Evolutionary conservation across 1,284 basidiomycete genomes (phyloP).

Genomic region (Fomitopsis betulina): DNA sequence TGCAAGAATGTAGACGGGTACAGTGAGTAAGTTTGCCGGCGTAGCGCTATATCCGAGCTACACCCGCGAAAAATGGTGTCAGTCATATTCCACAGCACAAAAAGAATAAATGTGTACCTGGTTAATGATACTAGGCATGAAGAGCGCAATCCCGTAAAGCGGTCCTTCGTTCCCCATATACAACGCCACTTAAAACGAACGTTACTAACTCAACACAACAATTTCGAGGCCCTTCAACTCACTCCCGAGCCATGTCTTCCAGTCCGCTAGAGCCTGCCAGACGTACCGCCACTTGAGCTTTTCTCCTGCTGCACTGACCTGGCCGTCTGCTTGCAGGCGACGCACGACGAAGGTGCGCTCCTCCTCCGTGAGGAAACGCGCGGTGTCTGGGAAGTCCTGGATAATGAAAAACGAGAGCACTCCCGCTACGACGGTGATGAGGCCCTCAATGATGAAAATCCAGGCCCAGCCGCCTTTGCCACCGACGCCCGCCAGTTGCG

Average conservation of each 20-base stretch:
- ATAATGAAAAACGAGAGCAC: conserved; percentile 68
- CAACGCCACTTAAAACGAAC: conserved; percentile 39
- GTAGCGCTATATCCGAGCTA: conserved; percentile 62
- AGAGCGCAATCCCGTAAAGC: conserved; percentile 68
- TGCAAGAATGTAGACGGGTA: conserved; percentile 65
- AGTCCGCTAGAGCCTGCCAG: conserved; percentile 55
- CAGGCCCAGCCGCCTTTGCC: conserved; percentile 60
- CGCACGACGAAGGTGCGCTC: conserved; percentile 68
- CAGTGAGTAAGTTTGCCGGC: conserved; percentile 65
- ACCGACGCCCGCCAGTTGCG: conserved; percentile 65
- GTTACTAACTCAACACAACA: neutral
- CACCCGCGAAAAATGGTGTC: conserved; percentile 19
- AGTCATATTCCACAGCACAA: neutral
- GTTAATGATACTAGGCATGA: conserved; percentile 69
- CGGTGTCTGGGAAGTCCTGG: conserved; percentile 78
- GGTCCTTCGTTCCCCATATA: conserved; percentile 59
- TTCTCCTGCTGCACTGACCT: conserved; percentile 71
- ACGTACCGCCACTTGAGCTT: conserved; percentile 58
- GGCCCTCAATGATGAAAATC: conserved; percentile 73
- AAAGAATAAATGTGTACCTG: conserved; percentile 29
- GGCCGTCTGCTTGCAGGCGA: conserved; percentile 67
- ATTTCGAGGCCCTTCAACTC: conserved; percentile 11
- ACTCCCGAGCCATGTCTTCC: conserved; percentile 74
- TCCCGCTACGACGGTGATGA: conserved; percentile 64
- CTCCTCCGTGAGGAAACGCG: conserved; percentile 65